A percentile compares a stretch with the other conserved stretches of the same genome.
These are phyloP conservation scores for Lavandula angustifolia DNA, from an alignment of 257 asterid species.

Conservation along the genomic window DNA sequence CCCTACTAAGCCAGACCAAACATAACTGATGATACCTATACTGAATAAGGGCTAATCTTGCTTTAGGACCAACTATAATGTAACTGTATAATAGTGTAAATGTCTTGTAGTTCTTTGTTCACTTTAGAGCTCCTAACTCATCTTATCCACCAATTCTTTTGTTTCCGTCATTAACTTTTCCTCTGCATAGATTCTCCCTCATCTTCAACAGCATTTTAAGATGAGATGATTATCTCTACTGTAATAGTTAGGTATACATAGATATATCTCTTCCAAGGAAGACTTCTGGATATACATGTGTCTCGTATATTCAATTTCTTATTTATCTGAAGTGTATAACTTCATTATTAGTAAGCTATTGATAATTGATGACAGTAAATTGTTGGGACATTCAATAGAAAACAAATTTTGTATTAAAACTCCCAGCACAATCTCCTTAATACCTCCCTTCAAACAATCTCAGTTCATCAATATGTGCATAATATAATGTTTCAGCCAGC, in stretches of 20 bases:
- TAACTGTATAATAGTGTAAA: slow-evolving; percentile 35
- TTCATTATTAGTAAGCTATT: no score
- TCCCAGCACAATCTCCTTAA: no score
- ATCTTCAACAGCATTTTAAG: slow-evolving; percentile 16
- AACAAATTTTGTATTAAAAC: no score
- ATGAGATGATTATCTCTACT: slow-evolving; percentile 15
- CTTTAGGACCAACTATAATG: slow-evolving; percentile 29
- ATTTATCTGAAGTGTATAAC: no score
- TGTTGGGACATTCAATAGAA: no score
- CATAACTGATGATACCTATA: slow-evolving; percentile 36
- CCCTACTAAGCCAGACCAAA: slow-evolving; percentile 21
- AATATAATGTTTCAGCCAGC: not conserved
- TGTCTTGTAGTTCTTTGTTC: slow-evolving; percentile 30
- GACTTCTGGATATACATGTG: not conserved
- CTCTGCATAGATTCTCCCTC: slow-evolving; percentile 14
- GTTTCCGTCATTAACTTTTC: not conserved
- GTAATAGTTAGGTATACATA: slow-evolving; percentile 23
- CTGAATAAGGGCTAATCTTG: slow-evolving; percentile 44
- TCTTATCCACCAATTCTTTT: slow-evolving; percentile 32
- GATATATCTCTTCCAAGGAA: slow-evolving; percentile 20
- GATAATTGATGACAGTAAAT: no score
- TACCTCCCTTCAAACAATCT: not conserved
- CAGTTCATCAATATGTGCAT: not conserved
- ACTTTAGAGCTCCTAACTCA: slow-evolving; percentile 38
- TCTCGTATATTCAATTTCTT: no score